Conservation (phyloP, 148 eudicot genomes). For the Polygonum aviculare region DNA sequence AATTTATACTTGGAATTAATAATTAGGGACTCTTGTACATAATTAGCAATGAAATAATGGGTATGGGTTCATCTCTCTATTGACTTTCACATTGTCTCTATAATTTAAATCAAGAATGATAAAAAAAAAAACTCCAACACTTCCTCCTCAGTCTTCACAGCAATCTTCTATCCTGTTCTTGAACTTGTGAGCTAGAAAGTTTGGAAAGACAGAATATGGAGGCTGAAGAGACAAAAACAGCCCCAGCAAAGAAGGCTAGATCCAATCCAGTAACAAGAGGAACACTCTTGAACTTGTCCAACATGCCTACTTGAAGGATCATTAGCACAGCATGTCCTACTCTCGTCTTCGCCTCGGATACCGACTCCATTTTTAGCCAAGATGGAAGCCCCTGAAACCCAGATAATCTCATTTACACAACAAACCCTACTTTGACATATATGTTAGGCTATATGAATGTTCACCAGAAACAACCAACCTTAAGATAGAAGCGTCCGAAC, state of each 20-base stretch:
- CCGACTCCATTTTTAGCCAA: constrained; percentile 40
- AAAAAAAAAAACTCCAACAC: not conserved
- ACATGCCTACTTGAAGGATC: constrained; percentile 62
- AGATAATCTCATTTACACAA: not conserved
- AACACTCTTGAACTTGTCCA: constrained; percentile 59
- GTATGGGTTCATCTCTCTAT: not conserved
- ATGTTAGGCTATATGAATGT: not conserved
- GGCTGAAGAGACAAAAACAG: constrained; percentile 48
- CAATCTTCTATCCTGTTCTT: not conserved
- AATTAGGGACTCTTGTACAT: not conserved
- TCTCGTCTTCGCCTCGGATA: constrained; percentile 50
- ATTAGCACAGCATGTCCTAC: constrained; percentile 57
- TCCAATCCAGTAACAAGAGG: constrained; percentile 47
- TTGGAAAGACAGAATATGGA: constrained; percentile 52
- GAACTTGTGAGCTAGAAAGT: constrained; percentile 10
- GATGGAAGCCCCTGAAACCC: constrained; percentile 35
- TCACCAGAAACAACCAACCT: constrained; percentile 21
- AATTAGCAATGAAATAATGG: not conserved
- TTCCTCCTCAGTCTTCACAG: not conserved
- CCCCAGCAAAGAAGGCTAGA: constrained; percentile 65
- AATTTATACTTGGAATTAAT: not conserved
- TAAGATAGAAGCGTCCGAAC: constrained; percentile 36
- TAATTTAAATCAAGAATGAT: not conserved
- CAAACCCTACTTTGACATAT: not conserved
- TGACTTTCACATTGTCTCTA: not conserved